Base-by-base conservation (phyloP, 768 basidiomycete species). In the Tylopilus felleus region DNA sequence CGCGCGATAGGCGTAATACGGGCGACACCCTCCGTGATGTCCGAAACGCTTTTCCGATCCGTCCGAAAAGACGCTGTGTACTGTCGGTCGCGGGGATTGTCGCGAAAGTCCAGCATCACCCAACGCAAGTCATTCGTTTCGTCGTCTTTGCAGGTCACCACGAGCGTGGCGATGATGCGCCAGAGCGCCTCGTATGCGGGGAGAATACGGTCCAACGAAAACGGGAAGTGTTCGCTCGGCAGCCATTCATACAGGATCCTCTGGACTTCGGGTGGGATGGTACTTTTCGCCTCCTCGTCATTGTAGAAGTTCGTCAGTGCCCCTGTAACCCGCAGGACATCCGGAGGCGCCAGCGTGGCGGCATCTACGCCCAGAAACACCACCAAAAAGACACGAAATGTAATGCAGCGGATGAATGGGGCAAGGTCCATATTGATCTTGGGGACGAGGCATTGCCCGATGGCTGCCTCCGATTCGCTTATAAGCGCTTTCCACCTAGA, bases 181-280 rank as follows among this genome's bases (percentile, higher is more conserved):
- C 85, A 85, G 42, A 85, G 66, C 0, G 79, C 80, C 61, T 86
- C 85, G 73, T 81, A 86, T 1, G 79, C 68, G 0, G 84, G 84
- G 41, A 85, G 75, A 51, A 86, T 72, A 52, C 75, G 74, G 42
- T 84, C 74, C 16, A 85, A 65, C 0, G 80, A 77, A 41, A 35
- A 22, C 17, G 35, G 43, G 46, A 61, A 53, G 5, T 27, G 53
- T 1, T 65, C 58, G 1, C 43, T 48, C 31, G 77, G 73, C 22
- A 84, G 55, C 56, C 84, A 77, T 2, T 51, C 61, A 3, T 71
- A 65, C 21, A 84, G 65, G 45, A 69, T 68, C 3, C 42, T 6
- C 44, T 74, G 73, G 6, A 82, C 65, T 1, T 62, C 61, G 0
- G 62, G 22, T 0, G 75, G 68, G 41, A 78, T 72, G 0, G 55